A percentile compares a stretch with the other conserved stretches of the same genome.
Evolutionary conservation across 1,284 basidiomycete species (phyloP).

Genomic region (Schizophyllum commune): DNA sequence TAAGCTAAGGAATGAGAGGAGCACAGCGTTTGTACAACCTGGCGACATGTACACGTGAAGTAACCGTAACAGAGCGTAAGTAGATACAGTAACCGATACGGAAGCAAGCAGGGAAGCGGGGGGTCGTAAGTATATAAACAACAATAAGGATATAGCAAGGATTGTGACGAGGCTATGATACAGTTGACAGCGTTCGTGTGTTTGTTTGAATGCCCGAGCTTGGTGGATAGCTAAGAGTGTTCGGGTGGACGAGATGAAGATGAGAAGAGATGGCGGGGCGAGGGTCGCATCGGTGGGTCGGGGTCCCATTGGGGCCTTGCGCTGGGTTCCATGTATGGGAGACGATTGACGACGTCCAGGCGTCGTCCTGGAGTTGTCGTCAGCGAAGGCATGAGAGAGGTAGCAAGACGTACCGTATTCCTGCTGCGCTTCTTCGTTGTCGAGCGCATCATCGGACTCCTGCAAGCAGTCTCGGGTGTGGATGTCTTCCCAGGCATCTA

Average conservation of each 20-base stretch:
- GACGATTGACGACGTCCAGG: slow-evolving; percentile 47
- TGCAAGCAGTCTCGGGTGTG: slow-evolving; percentile 42
- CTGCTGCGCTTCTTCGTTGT: slow-evolving; percentile 44
- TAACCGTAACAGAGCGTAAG: not conserved
- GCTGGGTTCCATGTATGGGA: slow-evolving; percentile 15
- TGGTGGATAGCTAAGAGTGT: not conserved
- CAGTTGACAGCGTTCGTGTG: not conserved
- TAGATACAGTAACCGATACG: not conserved
- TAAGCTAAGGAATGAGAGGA: not conserved
- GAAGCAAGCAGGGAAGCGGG: not conserved
- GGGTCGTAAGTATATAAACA: not conserved
- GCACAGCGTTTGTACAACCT: not conserved
- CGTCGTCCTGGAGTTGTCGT: slow-evolving; percentile 34
- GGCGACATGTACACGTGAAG: not conserved
- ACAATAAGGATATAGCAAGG: not conserved
- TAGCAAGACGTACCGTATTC: slow-evolving; percentile 42
- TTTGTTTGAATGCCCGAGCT: not conserved
- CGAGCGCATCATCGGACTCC: slow-evolving; percentile 49
- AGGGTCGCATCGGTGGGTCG: not conserved
- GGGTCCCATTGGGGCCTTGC: not conserved
- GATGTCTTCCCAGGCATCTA: slow-evolving; percentile 54
- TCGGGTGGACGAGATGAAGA: not conserved
- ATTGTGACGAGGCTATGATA: not conserved
- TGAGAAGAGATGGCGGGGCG: not conserved
- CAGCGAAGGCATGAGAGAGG: slow-evolving; percentile 4